Evolutionary conservation across 2,329 filamentous ascomycete species (phyloP), one percentile per base, ranked within the genome.

Genomic region (Epichloe elymi): DNA sequence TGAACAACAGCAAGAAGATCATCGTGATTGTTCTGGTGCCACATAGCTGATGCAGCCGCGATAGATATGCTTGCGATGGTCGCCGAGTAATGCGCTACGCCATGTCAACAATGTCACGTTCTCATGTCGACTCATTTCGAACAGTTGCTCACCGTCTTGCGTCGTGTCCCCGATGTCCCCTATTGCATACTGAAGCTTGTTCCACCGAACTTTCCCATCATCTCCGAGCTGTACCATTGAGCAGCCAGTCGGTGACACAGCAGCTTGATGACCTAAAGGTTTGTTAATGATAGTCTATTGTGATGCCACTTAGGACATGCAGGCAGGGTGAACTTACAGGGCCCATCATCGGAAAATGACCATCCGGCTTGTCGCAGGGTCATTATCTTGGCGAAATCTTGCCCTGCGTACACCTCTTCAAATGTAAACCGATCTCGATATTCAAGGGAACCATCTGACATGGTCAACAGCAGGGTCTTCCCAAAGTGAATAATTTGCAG

Each of bases 341-440:
- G 78, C 12, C 79, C 75, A 40, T 82, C 77, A 15, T 82, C 74
- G 4, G 76, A 66, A 61, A 86, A 93, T 6, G 76, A 74, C 65
- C 94, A 95, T 1, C 88, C 88, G 44, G 83, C 81, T 64, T 95
- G 87, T 30, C 83, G 73, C 30, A 94, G 73, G 51, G 80, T 85
- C 54, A 78, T 80, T 35, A 94, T 79, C 44, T 73, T 80, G 42
- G 80, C 76, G 7, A 79, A 67, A 58, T 85, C 83, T 30, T 76
- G 74, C 51, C 84, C 77, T 5, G 78, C 75, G 55, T 79, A 82
- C 1, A 90, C 71, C 49, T 83, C 75, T 4, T 80, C 74, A 76
- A 95, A 84, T 0, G 80, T 86, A 46, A 78, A 74, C 11, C 88
- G 79, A 60, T 94, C 86, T 51, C 87, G 80, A 65, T 91, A 87